phyloP scores from a whole-genome alignment of 83 land plant species.

The Picea abies region DNA sequence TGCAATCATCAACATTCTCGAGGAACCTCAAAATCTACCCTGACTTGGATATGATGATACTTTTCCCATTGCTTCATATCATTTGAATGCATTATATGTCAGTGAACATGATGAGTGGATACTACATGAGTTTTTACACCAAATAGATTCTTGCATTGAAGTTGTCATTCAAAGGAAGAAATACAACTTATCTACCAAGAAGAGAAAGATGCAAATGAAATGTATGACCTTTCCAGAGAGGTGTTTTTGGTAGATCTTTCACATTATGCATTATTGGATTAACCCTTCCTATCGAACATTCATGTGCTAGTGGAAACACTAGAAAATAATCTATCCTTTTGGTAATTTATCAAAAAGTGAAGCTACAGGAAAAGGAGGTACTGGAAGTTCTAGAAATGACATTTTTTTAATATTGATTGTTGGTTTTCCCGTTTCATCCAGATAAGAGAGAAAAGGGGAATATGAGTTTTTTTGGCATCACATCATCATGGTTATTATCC shows the following conservation, averaged over 20 bases:
- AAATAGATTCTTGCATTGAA: slow-evolving; percentile 66
- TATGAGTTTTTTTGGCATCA: no score
- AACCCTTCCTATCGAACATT: no score
- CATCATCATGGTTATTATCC: no score
- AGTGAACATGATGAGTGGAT: slow-evolving; percentile 72
- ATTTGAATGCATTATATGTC: slow-evolving; percentile 63
- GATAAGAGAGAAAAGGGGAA: no score
- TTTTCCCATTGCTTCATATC: slow-evolving; percentile 38
- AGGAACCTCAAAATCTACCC: slow-evolving; percentile 65
- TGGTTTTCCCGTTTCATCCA: no score
- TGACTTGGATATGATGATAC: slow-evolving; percentile 64
- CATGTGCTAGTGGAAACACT: no score
- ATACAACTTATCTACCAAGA: slow-evolving; percentile 75
- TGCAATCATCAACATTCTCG: slow-evolving; percentile 59
- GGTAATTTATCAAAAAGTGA: no score
- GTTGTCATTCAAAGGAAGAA: slow-evolving; percentile 70
- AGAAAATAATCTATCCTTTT: no score
- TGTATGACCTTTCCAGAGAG: slow-evolving; percentile 83
- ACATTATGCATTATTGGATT: slow-evolving; percentile 26
- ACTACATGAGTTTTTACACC: slow-evolving; percentile 53
- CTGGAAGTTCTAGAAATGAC: no score
- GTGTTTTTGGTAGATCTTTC: slow-evolving; percentile 90
- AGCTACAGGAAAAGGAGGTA: no score
- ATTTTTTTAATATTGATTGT: no score
- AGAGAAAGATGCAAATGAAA: slow-evolving; percentile 83